These are phyloP conservation scores for Phytopythium cucurbitacearum DNA, from an alignment of 352 stramenopile species.

Conservation along the genomic window DNA sequence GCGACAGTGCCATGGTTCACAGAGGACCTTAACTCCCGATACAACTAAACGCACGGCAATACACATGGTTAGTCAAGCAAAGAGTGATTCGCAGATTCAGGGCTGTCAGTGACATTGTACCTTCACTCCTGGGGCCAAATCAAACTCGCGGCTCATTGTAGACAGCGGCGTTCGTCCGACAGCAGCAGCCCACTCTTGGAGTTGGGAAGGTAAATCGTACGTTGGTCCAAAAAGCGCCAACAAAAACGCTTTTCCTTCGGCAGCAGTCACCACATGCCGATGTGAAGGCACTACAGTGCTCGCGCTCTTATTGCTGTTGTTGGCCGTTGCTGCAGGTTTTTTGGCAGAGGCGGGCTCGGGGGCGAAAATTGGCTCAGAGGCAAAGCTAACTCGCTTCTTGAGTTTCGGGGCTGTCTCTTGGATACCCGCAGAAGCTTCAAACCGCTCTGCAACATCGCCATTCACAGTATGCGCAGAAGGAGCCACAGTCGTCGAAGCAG, in stretches of 20 bases:
- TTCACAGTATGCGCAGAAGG: not conserved
- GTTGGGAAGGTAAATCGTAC: slow-evolving; percentile 51
- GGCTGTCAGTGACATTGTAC: slow-evolving; percentile 14
- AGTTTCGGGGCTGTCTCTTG: not conserved
- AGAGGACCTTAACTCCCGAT: slow-evolving; percentile 20
- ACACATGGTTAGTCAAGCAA: slow-evolving; percentile 3
- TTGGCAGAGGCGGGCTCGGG: not conserved
- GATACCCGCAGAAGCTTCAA: slow-evolving; percentile 2
- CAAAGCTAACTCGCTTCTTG: slow-evolving; percentile 25
- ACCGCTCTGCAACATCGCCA: not conserved
- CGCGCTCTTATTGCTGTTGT: not conserved
- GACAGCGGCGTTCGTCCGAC: slow-evolving; percentile 32
- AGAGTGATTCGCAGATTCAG: not conserved
- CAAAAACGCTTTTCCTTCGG: slow-evolving; percentile 44
- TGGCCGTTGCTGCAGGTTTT: not conserved
- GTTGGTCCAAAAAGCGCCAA: slow-evolving; percentile 45
- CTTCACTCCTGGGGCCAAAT: slow-evolving; percentile 42
- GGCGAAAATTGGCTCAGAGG: slow-evolving; percentile 2
- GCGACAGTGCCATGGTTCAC: not conserved
- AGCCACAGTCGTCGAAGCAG: no score
- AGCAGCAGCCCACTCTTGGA: slow-evolving; percentile 35
- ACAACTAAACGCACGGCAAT: slow-evolving; percentile 25
- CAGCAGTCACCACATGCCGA: not conserved
- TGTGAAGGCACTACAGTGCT: no score
- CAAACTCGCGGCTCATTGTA: slow-evolving; percentile 62